Evolutionary conservation across 345 rosid genomes (phyloP), one percentile per base, ranked within the genome.

Genomic region (Geranium brycei): DNA sequence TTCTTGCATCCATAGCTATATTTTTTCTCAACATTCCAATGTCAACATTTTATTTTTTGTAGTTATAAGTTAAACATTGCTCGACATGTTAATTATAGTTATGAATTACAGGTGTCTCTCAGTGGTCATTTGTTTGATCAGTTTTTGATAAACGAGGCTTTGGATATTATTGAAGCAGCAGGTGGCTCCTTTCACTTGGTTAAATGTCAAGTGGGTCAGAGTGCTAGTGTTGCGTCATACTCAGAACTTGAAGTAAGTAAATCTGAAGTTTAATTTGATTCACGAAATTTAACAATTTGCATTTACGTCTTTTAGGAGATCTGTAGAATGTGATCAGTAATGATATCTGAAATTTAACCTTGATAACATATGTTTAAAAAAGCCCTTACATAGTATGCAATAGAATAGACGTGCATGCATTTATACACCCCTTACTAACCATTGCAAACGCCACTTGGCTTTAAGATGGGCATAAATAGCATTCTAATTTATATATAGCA

Each of bases 81-180:
- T 57, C 55, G 71, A 40, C 65, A 64, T 62, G 64, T 63, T 74
- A 31, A 69, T 64, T 51, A n/a, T 60, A 60, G 56, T 75, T 68
- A 56, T 71, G 30, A 63, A 73, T 61, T 67, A 62, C 80, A 90
- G 99, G 99, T 93, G 69, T 86, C 99, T 73, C 64, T 93, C 64
- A 86, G 89, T 66, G 99, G 99, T 58, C 97, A 87, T 79, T 71
- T 93, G 30, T 93, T 93, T 68, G 99, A 93, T 78, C 75, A 83
- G 68, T 93, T 87, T 76, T 78, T 90, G 68, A 93, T 90, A 74
- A 90, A 93, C 67, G 99, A 93, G 75, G 99, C 99, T 57, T 77
- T 93, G 69, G 96, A 93, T 70, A 83, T 82, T 59, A 93, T 93
- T 47, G 98, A 92, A 81, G 82, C 77, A 0, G 93, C 88, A 0